Base-by-base conservation (phyloP, 257 asterid genomes). In the Solanum neorickii region DNA sequence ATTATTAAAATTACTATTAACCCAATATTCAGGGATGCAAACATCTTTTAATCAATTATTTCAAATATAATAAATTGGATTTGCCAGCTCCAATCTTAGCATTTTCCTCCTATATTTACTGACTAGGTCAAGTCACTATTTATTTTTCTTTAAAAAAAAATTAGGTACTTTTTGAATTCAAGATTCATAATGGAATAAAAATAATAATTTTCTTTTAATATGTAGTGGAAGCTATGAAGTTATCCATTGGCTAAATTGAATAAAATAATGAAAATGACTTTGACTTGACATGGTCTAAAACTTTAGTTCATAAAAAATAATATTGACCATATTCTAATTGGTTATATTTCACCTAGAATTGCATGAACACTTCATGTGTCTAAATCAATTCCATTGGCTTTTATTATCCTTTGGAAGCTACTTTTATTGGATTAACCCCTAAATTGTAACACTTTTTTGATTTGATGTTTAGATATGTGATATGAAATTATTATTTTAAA, bases 61-160 rank as follows among this genome's bases (percentile, higher is more conserved):
- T 5, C 35, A 78, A 25, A 47, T 29, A 15, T n/a, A 16, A n/a
- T 62, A 5, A 47, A 80, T 27, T 29, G 44, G 27, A 47, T 29
- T 80, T 80, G 20, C 29, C 29, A 29, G 69, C 20, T 42, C 85
- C 29, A 5, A 16, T 80, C 27, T 80, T n/a, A 21, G 20, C 85
- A 9, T 27, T 33, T 80, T 80, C 44, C 85, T 46, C 29, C 68
- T 2, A 16, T 47, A 47, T 18, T n/a, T 76, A 47, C 42, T 49
- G 83, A 80, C 44, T 80, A 47, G 85, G 85, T 80, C 85, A 47
- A 80, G 68, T 49, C 69, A 47, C 68, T 14, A 27, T 78, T 77
- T 52, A 6, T 56, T 25, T 20, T 20, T 20, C 5, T 74, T 74
- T 0, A 16, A 69, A 68, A 69, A 68, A 68, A 39, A 21, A 73